Conservation (phyloP, 148 eudicot species). For the Heliamphora exappendiculata region DNA sequence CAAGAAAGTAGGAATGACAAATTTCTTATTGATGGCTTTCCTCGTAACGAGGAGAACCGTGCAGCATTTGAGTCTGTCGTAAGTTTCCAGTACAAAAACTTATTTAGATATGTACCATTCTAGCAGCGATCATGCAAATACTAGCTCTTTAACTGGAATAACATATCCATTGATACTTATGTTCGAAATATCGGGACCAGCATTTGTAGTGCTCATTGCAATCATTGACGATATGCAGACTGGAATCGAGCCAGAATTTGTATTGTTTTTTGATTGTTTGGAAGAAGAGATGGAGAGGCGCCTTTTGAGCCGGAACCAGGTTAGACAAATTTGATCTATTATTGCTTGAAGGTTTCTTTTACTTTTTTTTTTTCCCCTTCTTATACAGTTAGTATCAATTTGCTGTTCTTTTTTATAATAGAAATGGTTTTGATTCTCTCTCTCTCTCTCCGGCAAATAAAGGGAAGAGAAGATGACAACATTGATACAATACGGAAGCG, state of each 20-base stretch:
- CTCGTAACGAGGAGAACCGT: conserved; percentile 79
- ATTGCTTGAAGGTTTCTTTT: neutral
- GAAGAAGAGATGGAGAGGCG: conserved; percentile 87
- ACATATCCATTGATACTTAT: neutral
- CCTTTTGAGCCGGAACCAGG: conserved; percentile 70
- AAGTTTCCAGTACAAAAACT: conserved; percentile 21
- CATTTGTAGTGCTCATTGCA: neutral
- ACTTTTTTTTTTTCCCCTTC: neutral
- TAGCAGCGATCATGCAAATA: neutral
- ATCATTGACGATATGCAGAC: conserved; percentile 41
- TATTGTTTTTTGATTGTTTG: conserved; percentile 69
- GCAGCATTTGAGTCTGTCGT: conserved; percentile 70
- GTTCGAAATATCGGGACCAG: neutral
- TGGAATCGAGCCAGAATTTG: conserved; percentile 61
- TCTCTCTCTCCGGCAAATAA: conserved; percentile 5
- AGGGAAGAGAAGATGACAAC: conserved; percentile 70
- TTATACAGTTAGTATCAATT: neutral
- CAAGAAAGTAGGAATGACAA: conserved; percentile 53
- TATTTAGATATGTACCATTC: neutral
- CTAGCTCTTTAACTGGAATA: conserved; percentile 6
- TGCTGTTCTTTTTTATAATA: neutral
- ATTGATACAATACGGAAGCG: conserved; percentile 58
- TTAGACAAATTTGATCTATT: conserved; percentile 20
- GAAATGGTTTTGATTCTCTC: neutral
- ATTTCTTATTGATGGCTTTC: conserved; percentile 82